Evolutionary conservation across 306 rosid genomes (phyloP), one percentile per base, ranked within the genome.

Genomic region (Gynostemma pentaphyllum): DNA sequence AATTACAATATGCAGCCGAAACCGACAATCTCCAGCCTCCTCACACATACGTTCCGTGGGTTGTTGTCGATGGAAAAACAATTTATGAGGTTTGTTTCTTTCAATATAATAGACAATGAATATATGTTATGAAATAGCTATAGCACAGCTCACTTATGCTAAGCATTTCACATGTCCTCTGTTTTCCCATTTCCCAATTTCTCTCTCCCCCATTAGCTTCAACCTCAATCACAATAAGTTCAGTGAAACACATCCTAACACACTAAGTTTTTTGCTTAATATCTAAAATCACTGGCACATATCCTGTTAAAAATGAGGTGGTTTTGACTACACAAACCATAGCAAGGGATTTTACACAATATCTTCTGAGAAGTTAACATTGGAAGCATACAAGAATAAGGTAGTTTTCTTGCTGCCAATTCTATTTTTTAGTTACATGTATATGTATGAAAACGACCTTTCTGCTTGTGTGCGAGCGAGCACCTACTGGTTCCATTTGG

Each of bases 41-140:
- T 45, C 99, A 92, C 62, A 15, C 42, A 69, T 86, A 82, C 52
- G 96, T 88, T 40, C 99, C 99, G 3, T 88, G 95, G 96, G 95
- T 88, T 42, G 90, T 88, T 70, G 94, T 92, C 16, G 76, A 88
- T 75, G 99, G 95, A 62, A 57, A 82, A 46, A 95, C 99, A 44
- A 83, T 92, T 44, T 84, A 84, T 13, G 95, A 88, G 90, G 95
- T 88, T 60, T 70, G 65, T 27, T 15, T 60, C 16, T 57, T 8
- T 22, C 10, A 53, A 18, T 51, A 32, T 56, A 18, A 2, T 7
- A 2, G 7, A 2, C 5, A 32, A 7, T 32, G 37, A n/a, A n/a
- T 32, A 3, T 7, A 32, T 3, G 37, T 32, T 7, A 32, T 7
- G 3, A 7, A 7, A 32, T 7, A 32, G 7, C 7, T 32, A 7